Conservation (phyloP, 495 filamentous ascomycete genomes). For the Aspergillus homomorphus region DNA sequence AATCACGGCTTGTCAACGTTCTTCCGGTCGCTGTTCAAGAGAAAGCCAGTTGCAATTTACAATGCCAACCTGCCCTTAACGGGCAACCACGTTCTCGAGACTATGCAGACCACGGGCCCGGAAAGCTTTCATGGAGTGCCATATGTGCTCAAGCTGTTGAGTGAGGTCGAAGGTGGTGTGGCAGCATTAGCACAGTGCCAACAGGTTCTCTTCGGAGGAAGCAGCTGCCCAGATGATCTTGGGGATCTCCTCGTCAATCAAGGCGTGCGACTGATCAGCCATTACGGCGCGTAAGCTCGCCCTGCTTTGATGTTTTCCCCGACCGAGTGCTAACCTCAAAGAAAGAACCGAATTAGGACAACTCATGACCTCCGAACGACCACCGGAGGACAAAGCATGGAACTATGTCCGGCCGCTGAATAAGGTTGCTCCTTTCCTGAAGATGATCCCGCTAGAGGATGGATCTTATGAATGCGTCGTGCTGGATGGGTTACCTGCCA, state of each 20-base stretch:
- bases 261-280: conserved; percentile 52
- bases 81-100: conserved; percentile 44
- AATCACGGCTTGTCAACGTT: conserved; percentile 43
- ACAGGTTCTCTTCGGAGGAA: conserved; percentile 49
- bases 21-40: conserved; percentile 44
- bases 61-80: conserved; percentile 52
- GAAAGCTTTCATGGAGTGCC: conserved; percentile 53
- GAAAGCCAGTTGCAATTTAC: conserved; percentile 43
- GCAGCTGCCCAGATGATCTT: conserved; percentile 53
- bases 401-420: conserved; percentile 54
- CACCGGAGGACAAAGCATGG: conserved; percentile 54
- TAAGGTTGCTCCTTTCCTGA: conserved; percentile 30
- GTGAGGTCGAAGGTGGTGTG: conserved; percentile 45
- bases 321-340: not conserved
- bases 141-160: conserved; percentile 51
- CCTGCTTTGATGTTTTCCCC: not conserved
- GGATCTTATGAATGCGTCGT: conserved; percentile 58
- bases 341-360: conserved; percentile 51
- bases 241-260: conserved; percentile 49
- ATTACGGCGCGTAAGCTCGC: conserved; percentile 36
- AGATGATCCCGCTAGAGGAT: conserved; percentile 51
- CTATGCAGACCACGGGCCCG: conserved; percentile 40
- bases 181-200: conserved; percentile 40
- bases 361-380: conserved; percentile 51
- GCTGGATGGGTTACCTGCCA: conserved; percentile 56